phyloP scores from a whole-genome alignment of 495 filamentous ascomycete species.

The Staphylotrichum longicolle region DNA sequence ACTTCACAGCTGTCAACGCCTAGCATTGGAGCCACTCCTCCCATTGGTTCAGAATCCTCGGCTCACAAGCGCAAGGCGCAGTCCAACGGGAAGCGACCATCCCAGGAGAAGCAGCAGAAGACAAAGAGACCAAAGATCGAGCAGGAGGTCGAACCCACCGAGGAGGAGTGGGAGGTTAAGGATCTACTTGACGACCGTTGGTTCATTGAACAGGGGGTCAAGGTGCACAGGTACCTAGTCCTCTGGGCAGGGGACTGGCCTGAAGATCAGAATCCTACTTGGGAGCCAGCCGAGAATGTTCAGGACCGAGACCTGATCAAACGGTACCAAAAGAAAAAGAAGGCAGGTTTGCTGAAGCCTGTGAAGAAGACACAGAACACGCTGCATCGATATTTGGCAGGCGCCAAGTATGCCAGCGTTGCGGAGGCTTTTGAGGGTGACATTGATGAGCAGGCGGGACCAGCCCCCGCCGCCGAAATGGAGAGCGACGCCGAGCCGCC shows the following conservation, averaged over 20 bases:
- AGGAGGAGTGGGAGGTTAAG: constrained; percentile 39
- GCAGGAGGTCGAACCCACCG: constrained; percentile 4
- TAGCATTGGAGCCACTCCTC: neutral
- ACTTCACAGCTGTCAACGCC: neutral
- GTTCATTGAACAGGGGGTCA: constrained; percentile 22
- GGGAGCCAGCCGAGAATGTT: constrained; percentile 48
- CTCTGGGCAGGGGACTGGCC: constrained; percentile 52
- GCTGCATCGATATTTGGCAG: constrained; percentile 16
- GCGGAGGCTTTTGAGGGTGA: constrained; percentile 43
- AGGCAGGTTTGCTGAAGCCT: constrained; percentile 21
- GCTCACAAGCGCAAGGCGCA: constrained; percentile 7
- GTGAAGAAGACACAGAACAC: constrained; percentile 18
- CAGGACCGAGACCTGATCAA: constrained; percentile 29
- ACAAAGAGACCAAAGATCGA: constrained; percentile 16
- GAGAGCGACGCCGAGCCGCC: constrained; percentile 16
- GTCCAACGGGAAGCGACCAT: constrained; percentile 1
- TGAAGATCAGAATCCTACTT: constrained; percentile 44
- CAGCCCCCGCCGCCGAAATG: neutral
- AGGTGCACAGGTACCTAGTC: constrained; percentile 42
- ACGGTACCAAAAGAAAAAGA: constrained; percentile 35
- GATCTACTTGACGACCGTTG: constrained; percentile 38
- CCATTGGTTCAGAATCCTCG: constrained; percentile 1
- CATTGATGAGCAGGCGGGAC: constrained; percentile 18
- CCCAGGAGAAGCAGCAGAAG: constrained; percentile 5
- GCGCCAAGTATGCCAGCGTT: constrained; percentile 39